Conservation (phyloP, 2,329 filamentous ascomycete species). For the Fusarium fracticaudum region DNA sequence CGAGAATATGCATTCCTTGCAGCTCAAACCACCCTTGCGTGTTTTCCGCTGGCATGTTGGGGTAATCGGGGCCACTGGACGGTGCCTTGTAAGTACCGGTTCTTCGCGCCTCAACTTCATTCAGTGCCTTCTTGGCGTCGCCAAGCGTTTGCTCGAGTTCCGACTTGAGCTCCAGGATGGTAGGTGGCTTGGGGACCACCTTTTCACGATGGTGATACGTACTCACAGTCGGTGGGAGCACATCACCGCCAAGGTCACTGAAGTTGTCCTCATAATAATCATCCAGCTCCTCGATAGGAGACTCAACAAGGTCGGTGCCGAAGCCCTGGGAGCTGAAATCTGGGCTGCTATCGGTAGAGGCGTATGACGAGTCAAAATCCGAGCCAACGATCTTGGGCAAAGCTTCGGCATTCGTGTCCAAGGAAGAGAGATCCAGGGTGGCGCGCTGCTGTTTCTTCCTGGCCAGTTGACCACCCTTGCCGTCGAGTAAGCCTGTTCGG, state of each 20-base stretch:
- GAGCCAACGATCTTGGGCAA: conserved; percentile 54
- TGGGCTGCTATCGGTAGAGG: conserved; percentile 68
- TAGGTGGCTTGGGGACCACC: conserved; percentile 83
- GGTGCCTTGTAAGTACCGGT: conserved; percentile 43
- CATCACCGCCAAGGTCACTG: conserved; percentile 75
- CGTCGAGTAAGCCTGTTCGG: conserved; percentile 89
- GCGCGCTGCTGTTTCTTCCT: conserved; percentile 72
- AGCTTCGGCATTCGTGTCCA: conserved; percentile 50
- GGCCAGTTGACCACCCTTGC: conserved; percentile 87
- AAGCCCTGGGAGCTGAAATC: conserved; percentile 57
- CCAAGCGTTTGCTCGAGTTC: conserved; percentile 73
- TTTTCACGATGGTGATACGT: conserved; percentile 91
- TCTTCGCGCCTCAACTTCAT: conserved; percentile 61
- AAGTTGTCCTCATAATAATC: conserved; percentile 66
- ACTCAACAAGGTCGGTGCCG: conserved; percentile 56
- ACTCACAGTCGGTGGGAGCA: conserved; percentile 96
- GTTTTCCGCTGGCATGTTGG: conserved; percentile 57
- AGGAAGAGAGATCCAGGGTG: conserved; percentile 66
- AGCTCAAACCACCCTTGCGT: conserved; percentile 82
- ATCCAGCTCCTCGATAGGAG: conserved; percentile 56
- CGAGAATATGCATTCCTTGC: conserved; percentile 90
- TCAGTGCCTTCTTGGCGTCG: conserved; percentile 74
- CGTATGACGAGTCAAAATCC: conserved; percentile 68
- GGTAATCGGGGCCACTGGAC: conserved; percentile 43
- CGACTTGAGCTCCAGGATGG: conserved; percentile 78